phyloP scores from a whole-genome alignment of 164 flowering plant genomes.

The Vitis rupestris region DNA sequence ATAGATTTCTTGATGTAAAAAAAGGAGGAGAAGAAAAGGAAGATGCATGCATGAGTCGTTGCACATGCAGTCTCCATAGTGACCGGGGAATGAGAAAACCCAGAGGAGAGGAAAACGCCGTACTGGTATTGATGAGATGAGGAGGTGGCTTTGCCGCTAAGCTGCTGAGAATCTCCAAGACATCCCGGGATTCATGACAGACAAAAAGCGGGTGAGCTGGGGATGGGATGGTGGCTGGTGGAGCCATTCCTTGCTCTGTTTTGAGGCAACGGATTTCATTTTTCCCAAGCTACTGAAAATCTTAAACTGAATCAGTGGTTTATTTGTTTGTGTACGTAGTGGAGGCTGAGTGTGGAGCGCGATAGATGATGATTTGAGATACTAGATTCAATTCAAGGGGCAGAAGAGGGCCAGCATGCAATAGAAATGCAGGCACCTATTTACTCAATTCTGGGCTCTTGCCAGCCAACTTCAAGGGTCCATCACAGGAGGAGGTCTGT shows the following conservation, averaged over 20 bases:
- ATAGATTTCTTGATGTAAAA: too few relatives aligned
- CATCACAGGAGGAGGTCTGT: too few relatives aligned
- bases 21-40: too few relatives aligned
- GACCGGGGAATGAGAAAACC: not conserved
- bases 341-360: not conserved
- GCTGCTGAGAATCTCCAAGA: conserved; percentile 23
- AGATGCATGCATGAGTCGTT: too few relatives aligned
- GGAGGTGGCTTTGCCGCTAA: conserved; percentile 16
- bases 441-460: too few relatives aligned
- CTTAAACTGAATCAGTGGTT: too few relatives aligned
- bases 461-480: too few relatives aligned
- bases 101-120: conserved; percentile 8
- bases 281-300: not conserved
- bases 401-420: too few relatives aligned
- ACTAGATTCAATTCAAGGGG: too few relatives aligned
- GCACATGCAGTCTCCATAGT: too few relatives aligned
- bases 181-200: conserved; percentile 4
- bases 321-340: not conserved
- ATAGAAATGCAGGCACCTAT: too few relatives aligned
- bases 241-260: conserved; percentile 35
- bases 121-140: not conserved
- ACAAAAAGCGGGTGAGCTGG: conserved; percentile 1
- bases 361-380: too few relatives aligned
- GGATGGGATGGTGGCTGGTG: not conserved
- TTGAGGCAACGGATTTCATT: conserved; percentile 21